Base-by-base conservation (phyloP, 208 protist genomes). In the Kentomonas sorsogonicus region DNA sequence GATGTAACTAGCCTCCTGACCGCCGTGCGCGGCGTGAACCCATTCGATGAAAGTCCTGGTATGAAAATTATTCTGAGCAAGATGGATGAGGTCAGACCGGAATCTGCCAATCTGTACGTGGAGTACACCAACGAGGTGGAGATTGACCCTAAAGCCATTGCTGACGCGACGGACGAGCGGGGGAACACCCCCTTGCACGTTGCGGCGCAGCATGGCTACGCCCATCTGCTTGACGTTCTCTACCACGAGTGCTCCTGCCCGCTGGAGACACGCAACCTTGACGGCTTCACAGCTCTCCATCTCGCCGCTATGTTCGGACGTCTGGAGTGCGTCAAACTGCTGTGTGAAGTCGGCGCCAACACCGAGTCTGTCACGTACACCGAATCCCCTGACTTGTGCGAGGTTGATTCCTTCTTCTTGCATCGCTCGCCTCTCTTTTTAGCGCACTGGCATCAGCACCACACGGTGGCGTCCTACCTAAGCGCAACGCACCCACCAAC, bases 41-140 rank as follows among this genome's bases (percentile, higher is more conserved):
- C 74, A 2, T 82, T 79, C 44, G 80, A 88, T 53, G 53, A 72
- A 11, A 88, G 76, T 31, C 80, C 76, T 5, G 80, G 80, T 48
- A 77, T 81, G 45, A 43, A 79, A 63, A 53, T 68, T 25, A 79
- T 83, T 18, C 51, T 74, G 43, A 64, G 72, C 34, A 61, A 60
- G 53, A 22, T 43, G 15, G 40, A 41, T 11, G 46, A 59, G 16
- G 36, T 11, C 1, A 61, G 68, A 16, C 61, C 54, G 11, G 44
- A 69, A 22, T 51, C 66, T 1, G 62, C 75, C 15, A 82, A 82
- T 44, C 64, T 67, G 18, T 60, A 68, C 26, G 64, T 82, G 22
- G 38, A 56, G 34, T 65, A 59, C 18, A 67, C 53, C 11, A 52
- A 61, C 11, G 44, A 57, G 5, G 48, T 77, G 40, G 47, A 76